Evolutionary conservation across 2,329 filamentous ascomycete genomes (phyloP), one percentile per base, ranked within the genome.

Genomic region (Macrophomina tecta): DNA sequence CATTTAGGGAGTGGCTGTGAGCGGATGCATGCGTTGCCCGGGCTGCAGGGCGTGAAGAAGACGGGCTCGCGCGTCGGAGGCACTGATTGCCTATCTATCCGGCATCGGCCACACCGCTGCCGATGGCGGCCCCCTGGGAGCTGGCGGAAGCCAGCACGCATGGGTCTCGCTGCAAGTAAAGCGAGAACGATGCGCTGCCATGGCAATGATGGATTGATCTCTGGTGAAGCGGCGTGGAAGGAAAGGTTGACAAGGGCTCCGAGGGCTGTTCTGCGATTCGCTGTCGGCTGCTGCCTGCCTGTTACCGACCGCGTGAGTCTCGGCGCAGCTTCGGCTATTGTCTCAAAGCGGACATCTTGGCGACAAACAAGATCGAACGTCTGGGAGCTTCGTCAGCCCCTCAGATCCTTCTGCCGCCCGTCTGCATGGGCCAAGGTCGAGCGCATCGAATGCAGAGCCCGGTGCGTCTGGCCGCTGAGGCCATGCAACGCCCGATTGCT

Each of bases 381-480:
- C 58, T 49, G 45, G 45, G 58, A 62, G 58, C 58, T 62, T 62
- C 58, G 58, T 62, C 58, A 62, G 58, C 30, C 32, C 32, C 42
- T 34, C 11, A 49, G 38, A 42, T 28, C 49, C 28, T 38, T 16
- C 52, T 38, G 52, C 32, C 28, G 5, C 11, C 52, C 16, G n/a
- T 30, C 14, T n/a, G 30, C 49, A 16, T 5, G 11, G 3, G 9
- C 14, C 9, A 28, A 12, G 8, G 9, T n/a, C 23, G 14, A 18
- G 28, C 40, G 16, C 28, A 18, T 7, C 32, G 58, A 38, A 62
- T 62, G 30, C 28, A 28, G 14, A 51, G 23, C 30, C 23, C 18
- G 9, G 49, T 16, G 30, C 30, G 28, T 14, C n/a, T 34, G 8
- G 11, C 2, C 5, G 42, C 12, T 45, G 42, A 45, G 12, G 16